Evolutionary conservation across 148 eudicot genomes (phyloP), one percentile per base, ranked within the genome.

Genomic region (Rhododendron henanense): DNA sequence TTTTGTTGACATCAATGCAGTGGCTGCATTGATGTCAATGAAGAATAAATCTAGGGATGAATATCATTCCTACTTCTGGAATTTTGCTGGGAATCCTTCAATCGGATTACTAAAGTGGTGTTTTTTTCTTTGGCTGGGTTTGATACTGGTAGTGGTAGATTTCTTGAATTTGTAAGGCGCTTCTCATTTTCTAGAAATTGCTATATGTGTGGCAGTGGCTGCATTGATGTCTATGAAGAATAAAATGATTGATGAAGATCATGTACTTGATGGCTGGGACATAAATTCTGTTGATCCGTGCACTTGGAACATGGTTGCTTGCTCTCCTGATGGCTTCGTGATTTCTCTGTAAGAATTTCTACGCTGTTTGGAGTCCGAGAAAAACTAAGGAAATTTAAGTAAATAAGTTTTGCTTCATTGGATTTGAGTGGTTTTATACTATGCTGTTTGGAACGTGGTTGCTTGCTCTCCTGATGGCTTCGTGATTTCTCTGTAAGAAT

Each of bases 261-360:
- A 91, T 77, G 95, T 94, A 81, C 94, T 96, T 83, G 91, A 93
- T 85, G 97, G 96, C 50, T 96, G 99, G 99, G 99, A 96, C 88
- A 92, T 94, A 7, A 93, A 96, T 85, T 96, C 99, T 65, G 99
- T 96, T 73, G 99, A 96, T 91, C 99, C 99, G 84, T 96, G 99
- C 88, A 96, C 98, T 88, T 96, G 99, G 99, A 90, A 92, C 90
- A 92, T 95, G 96, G 94, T 96, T 87, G 98, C 87, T 86, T 96
- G 99, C 88, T 94, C 99, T 77, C 10, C 89, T 65, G 96, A 96
- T 82, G 95, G 96, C 51, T 92, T 91, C 88, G 99, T 96, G 79
- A 86, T 90, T 51, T 95, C 98, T 84, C 93, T 96, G 99, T 96
- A 88, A 92, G 99, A 89, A 37, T 18, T 11, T 73, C 44, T 21